Evolutionary conservation across 1,284 basidiomycete genomes (phyloP).

Genomic region (Macrocystidia cucumis): DNA sequence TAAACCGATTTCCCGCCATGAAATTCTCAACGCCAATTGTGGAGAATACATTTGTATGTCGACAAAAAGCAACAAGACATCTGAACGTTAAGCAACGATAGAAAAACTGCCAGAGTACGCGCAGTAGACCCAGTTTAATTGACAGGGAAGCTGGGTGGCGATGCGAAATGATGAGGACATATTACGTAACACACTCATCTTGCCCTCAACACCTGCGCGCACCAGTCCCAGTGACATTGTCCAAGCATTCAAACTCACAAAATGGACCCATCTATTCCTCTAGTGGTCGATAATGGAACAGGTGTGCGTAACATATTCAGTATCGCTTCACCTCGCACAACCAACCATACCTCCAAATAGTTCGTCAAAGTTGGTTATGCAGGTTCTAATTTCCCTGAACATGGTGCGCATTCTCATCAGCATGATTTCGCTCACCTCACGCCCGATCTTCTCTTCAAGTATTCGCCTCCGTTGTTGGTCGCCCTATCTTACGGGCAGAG

Average conservation of each 20-base stretch:
- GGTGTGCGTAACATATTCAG: slow-evolving; percentile 60
- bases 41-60: too few relatives aligned
- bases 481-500: slow-evolving; percentile 95
- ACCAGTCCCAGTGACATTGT: too few relatives aligned
- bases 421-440: background rate
- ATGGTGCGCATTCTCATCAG: slow-evolving; percentile 50
- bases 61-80: too few relatives aligned
- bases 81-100: too few relatives aligned
- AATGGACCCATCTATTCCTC: slow-evolving; percentile 66
- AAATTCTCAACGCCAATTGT: too few relatives aligned
- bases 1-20: too few relatives aligned
- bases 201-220: background rate
- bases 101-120: too few relatives aligned
- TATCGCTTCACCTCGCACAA: background rate
- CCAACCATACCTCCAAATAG: slow-evolving; percentile 32
- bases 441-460: slow-evolving; percentile 37
- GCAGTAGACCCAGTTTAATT: too few relatives aligned
- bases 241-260: too few relatives aligned
- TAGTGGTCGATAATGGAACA: slow-evolving; percentile 97
- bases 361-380: slow-evolving; percentile 99
- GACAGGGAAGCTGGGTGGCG: too few relatives aligned
- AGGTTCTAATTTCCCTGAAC: slow-evolving; percentile 97
- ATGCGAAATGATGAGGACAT: too few relatives aligned
- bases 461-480: slow-evolving; percentile 94
- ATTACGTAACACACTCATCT: too few relatives aligned